Percentiles rank a stretch among this genome's conserved stretches.
These are phyloP conservation scores for Rutstroemia sydowiana DNA, from an alignment of 2,329 filamentous ascomycete species.

Conservation along the genomic window DNA sequence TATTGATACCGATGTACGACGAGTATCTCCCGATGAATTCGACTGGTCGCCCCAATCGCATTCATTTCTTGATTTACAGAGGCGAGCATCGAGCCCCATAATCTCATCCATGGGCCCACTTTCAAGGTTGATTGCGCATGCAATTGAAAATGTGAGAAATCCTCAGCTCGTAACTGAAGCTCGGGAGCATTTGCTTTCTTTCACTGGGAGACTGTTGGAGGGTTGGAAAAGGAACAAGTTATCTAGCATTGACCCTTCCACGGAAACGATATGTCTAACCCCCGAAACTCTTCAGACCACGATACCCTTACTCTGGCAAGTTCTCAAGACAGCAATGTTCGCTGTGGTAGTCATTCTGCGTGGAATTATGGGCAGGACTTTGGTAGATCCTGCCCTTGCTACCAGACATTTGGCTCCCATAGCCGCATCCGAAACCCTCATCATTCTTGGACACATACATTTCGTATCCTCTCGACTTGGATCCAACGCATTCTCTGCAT, in stretches of 20 bases:
- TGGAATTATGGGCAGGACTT: constrained; percentile 48
- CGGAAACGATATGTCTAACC: constrained; percentile 51
- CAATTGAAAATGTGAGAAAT: constrained; percentile 49
- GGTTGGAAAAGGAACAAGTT: constrained; percentile 65
- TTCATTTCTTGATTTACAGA: constrained; percentile 50
- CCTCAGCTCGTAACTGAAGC: constrained; percentile 34
- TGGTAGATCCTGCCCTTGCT: constrained; percentile 49
- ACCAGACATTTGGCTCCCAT: constrained; percentile 42
- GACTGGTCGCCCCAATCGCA: constrained; percentile 50
- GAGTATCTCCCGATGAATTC: constrained; percentile 43
- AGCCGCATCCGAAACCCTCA: constrained; percentile 53
- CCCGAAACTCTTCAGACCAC: constrained; percentile 50
- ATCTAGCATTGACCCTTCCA: constrained; percentile 55
- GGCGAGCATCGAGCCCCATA: constrained; percentile 49
- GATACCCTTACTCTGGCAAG: constrained; percentile 55
- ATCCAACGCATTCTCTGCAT: constrained; percentile 58
- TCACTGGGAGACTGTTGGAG: constrained; percentile 38
- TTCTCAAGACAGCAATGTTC: constrained; percentile 58
- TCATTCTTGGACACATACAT: constrained; percentile 57
- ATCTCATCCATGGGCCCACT: constrained; percentile 54
- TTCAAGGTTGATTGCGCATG: constrained; percentile 54
- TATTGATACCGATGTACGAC: constrained; percentile 53
- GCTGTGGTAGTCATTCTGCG: constrained; percentile 55
- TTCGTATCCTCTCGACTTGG: constrained; percentile 63
- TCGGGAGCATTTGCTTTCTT: constrained; percentile 47